Base-by-base conservation (phyloP, 2,329 filamentous ascomycete genomes). In the Scorias spongiosa region DNA sequence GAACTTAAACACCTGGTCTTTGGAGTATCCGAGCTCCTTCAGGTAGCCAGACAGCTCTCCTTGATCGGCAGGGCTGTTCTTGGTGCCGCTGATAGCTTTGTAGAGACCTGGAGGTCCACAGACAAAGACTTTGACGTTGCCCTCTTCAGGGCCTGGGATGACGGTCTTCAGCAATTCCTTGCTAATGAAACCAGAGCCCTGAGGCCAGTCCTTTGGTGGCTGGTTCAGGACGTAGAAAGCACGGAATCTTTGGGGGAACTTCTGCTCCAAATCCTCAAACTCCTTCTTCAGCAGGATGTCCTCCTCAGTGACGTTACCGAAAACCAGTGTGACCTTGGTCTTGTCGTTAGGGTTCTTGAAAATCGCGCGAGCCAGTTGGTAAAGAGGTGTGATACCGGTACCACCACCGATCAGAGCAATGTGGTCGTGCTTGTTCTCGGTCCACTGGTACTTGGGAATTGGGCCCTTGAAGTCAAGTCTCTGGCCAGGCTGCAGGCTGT, bases 311-410 rank as follows among this genome's bases (percentile, higher is more conserved):
- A 95, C 68, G 69, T 96, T 98, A 54, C 86, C 91, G 60, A 89
- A 95, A 32, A 98, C 76, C 29, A 98, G 78, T 5, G 89, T 96
- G 37, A 98, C 87, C 72, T 94, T 93, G 56, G 91, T 98, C 77
- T 91, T 88, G 70, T 98, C 91, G 38, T 84, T 77, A 48, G 89
- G 86, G 76, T 95, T 93, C 67, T 81, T 85, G 79, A 96, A 93
- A 68, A 98, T 94, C 60, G 80, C 75, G 49, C 85, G 85, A 51
- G 78, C 72, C 39, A 98, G 79, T 72, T 98, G 91, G 74, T 84
- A 96, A 89, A 96, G 95, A 54, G 91, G 91, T 10, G 91, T 91
- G 64, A 98, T 93, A 48, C 91, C 91, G 7, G 91, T 95, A 51
- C 91, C 91, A 56, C 91, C 91, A n/a, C 89, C 86, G 50, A 98